Base-by-base conservation (phyloP, 208 protist genomes). In the Acanthamoeba pearcei region DNA sequence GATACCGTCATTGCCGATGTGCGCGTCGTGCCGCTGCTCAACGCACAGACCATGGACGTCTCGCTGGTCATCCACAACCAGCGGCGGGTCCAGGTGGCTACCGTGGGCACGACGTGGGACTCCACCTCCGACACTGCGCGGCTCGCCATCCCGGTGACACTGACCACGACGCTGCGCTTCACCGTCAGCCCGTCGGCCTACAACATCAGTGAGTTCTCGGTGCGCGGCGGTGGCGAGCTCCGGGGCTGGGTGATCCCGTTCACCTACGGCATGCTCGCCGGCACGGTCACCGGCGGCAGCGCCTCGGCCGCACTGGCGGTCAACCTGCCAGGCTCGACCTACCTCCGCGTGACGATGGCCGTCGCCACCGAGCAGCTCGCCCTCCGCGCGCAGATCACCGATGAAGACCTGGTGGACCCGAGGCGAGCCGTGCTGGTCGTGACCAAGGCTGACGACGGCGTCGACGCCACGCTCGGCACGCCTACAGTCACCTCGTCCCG, bases 111-210 rank as follows among this genome's bases (percentile, higher is more conserved):
- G 15, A n/a, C 80, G n/a, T 89, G 80, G 80, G 55, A 89, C 10
- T 64, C 55, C 27, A 35, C 60, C 10, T 19, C 49, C 27, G 80
- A 89, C 80, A 89, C 49, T 10, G 13, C 29, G 12, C 80, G 80
- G 22, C 29, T 89, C 42, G 46, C 17, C 13, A 55, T 89, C 49
- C 80, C 80, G 24, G 8, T 62, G 19, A 32, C 27, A 8, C 27
- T 89, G n/a, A 66, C 27, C 80, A 89, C 80, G 19, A n/a, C 17
- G 29, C 49, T 89, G 51, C 80, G 80, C 80, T 89, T 89, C 80
- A 62, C 51, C 49, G 49, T 89, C 27, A 62, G 51, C 49, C 24
- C 80, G 4, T 64, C 38, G n/a, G 72, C 38, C 10, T 13, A 12
- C 17, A 49, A 22, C 72, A 27, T 13, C 72, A 49, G 10, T 4